Conservation (phyloP, 169 alveolate genomes). For the Miamiensis avidus region DNA sequence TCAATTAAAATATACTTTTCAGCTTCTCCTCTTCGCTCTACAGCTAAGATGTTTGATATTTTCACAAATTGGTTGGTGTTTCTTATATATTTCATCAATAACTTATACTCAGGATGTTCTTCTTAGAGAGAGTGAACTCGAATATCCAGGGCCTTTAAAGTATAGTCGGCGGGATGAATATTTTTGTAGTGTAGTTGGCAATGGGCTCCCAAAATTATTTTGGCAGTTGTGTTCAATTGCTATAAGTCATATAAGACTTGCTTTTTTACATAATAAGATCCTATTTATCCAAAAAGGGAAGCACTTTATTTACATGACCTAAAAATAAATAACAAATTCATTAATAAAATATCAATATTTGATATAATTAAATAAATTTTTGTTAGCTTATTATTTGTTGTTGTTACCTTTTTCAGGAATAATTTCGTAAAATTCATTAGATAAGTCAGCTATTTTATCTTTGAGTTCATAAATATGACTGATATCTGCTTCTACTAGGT, state of each 20-base stretch:
- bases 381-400: too few species aligned
- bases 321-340: too few species aligned
- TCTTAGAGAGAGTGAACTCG: conserved; percentile 48
- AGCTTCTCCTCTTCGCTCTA: conserved; percentile 69
- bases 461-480: background rate
- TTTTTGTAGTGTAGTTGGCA: conserved; percentile 21
- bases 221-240: conserved; percentile 62
- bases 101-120: conserved; percentile 56
- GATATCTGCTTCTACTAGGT: background rate
- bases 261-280: background rate
- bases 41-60: conserved; percentile 52
- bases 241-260: conserved; percentile 51
- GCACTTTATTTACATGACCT: background rate
- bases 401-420: background rate
- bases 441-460: background rate
- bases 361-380: too few species aligned
- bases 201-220: conserved; percentile 61
- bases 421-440: background rate
- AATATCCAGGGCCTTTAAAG: conserved; percentile 53
- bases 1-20: conserved; percentile 44
- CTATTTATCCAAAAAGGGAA: background rate
- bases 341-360: too few species aligned
- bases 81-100: conserved; percentile 46
- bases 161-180: conserved; percentile 59
- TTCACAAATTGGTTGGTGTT: conserved; percentile 22